A percentile compares a stretch with the other conserved stretches of the same genome.
Evolutionary conservation across 2,329 filamentous ascomycete species (phyloP).

Genomic region (Sarocladiaceae sp.): DNA sequence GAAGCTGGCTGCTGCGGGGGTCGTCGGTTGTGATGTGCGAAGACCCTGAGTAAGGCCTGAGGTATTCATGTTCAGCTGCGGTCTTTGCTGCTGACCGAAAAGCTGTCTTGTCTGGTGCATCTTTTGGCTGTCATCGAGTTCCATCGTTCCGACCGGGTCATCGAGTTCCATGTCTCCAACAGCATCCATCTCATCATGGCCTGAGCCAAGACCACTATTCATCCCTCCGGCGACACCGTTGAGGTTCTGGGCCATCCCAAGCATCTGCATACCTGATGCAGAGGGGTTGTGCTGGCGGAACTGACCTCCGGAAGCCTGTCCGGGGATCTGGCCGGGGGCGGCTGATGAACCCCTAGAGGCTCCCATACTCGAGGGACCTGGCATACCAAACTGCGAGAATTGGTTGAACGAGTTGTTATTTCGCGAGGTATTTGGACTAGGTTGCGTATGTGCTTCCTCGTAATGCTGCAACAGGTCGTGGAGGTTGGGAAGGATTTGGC

Average conservation of each 20-base stretch:
- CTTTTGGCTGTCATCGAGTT: slow-evolving; percentile 55
- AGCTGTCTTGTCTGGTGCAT: slow-evolving; percentile 65
- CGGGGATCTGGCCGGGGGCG: slow-evolving; percentile 22
- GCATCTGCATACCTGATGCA: slow-evolving; percentile 32
- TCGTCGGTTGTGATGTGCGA: slow-evolving; percentile 78
- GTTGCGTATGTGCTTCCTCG: slow-evolving; percentile 84
- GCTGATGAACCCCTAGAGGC: slow-evolving; percentile 26
- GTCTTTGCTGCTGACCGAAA: slow-evolving; percentile 57
- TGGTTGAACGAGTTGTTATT: slow-evolving; percentile 24
- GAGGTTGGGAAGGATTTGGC: slow-evolving; percentile 78
- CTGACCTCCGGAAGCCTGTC: slow-evolving; percentile 22
- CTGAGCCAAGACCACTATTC: slow-evolving; percentile 33
- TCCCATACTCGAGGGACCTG: slow-evolving; percentile 24
- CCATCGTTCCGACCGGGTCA: slow-evolving; percentile 63
- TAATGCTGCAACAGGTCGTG: slow-evolving; percentile 96
- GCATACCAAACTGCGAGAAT: slow-evolving; percentile 33
- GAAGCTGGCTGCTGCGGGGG: slow-evolving; percentile 70
- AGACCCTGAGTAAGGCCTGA: slow-evolving; percentile 71
- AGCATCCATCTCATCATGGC: slow-evolving; percentile 66
- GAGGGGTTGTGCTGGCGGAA: slow-evolving; percentile 24
- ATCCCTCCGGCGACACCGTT: slow-evolving; percentile 27
- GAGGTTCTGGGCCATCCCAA: slow-evolving; percentile 26
- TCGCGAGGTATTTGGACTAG: slow-evolving; percentile 38
- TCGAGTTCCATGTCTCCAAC: slow-evolving; percentile 97
- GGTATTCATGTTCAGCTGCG: slow-evolving; percentile 75